phyloP scores from a whole-genome alignment of 169 alveolate species.

The Eimeria falciformis region DNA sequence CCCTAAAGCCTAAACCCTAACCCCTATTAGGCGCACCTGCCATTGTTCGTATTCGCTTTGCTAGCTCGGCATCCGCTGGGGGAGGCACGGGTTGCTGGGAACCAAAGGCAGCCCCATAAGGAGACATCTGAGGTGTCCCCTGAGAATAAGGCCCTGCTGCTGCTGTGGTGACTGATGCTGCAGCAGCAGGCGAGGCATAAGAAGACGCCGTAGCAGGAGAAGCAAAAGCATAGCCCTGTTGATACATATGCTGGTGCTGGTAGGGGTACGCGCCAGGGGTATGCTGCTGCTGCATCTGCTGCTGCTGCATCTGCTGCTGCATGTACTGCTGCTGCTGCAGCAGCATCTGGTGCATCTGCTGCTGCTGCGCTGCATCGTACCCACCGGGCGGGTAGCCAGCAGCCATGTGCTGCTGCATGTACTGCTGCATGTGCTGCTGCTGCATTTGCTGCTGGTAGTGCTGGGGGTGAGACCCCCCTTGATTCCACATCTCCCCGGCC shows the following conservation, averaged over 20 bases:
- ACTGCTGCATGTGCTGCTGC: slow-evolving; percentile 50
- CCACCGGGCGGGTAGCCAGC: slow-evolving; percentile 13
- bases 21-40: slow-evolving; percentile 26
- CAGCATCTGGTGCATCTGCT: neutral
- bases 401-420: slow-evolving; percentile 43
- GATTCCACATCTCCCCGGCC: slow-evolving; percentile 3
- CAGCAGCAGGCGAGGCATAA: slow-evolving; percentile 36
- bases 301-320: slow-evolving; percentile 38
- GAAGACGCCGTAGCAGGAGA: slow-evolving; percentile 5
- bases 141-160: slow-evolving; percentile 10
- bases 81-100: neutral
- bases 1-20: neutral
- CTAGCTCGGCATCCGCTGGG: slow-evolving; percentile 67
- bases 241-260: slow-evolving; percentile 13
- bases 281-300: slow-evolving; percentile 38
- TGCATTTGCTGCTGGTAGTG: slow-evolving; percentile 28
- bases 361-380: slow-evolving; percentile 26
- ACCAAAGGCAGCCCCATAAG: slow-evolving; percentile 2
- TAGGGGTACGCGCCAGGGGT: slow-evolving; percentile 16
- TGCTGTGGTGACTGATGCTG: slow-evolving; percentile 34
- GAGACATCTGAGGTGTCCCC: neutral
- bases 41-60: slow-evolving; percentile 58
- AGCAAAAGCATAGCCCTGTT: neutral
- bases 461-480: slow-evolving; percentile 20
- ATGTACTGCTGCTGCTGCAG: slow-evolving; percentile 33